Evolutionary conservation across 352 stramenopile genomes (phyloP).

Genomic region (Phytophthora vignae): DNA sequence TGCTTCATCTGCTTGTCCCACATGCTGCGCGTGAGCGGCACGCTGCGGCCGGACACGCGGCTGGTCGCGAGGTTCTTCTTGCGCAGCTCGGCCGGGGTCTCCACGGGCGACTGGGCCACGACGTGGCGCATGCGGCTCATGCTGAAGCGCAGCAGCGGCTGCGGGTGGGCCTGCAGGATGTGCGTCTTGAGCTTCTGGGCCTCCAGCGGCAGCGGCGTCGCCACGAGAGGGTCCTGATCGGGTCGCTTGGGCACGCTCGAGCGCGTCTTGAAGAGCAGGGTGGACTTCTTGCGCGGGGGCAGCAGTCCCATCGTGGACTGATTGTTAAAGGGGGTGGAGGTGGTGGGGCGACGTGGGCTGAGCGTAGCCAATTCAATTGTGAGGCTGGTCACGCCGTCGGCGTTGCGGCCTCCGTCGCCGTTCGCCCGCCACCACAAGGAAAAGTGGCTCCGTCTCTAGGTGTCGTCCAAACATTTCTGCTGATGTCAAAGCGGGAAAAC

Average conservation of each 20-base stretch:
- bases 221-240: conserved; percentile 10
- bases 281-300: conserved; percentile 35
- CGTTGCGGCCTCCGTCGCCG: background rate
- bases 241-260: conserved; percentile 15
- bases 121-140: conserved; percentile 69
- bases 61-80: conserved; percentile 43
- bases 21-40: conserved; percentile 69
- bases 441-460: background rate
- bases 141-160: conserved; percentile 65
- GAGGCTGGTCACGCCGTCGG: background rate
- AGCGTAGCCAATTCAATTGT: conserved; percentile 25
- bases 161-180: conserved; percentile 52
- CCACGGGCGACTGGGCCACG: conserved; percentile 52
- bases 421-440: background rate
- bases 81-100: conserved; percentile 55
- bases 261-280: conserved; percentile 28
- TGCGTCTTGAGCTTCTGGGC: conserved; percentile 67
- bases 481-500: background rate
- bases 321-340: background rate
- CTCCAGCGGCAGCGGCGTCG: conserved; percentile 42
- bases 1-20: conserved; percentile 66
- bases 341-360: background rate
- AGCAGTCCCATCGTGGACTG: conserved; percentile 28
- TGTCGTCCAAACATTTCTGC: background rate
- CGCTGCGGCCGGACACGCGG: conserved; percentile 58